Base-by-base conservation (phyloP, 169 alveolate genomes). In the Blepharisma undulans region DNA sequence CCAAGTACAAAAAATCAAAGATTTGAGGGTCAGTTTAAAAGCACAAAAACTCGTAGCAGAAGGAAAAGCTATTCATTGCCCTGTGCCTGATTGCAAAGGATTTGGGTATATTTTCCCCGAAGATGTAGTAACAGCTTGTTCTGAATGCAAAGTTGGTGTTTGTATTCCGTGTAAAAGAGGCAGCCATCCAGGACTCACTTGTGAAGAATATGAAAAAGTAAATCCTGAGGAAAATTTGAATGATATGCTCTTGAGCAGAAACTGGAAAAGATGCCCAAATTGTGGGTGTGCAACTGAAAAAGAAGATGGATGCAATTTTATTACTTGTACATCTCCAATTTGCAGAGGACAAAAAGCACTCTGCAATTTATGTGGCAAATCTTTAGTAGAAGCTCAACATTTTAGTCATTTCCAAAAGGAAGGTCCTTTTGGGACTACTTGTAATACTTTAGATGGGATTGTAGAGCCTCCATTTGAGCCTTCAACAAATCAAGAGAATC, bases 281-380 rank as follows among this genome's bases (percentile, higher is more conserved):
- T 95, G 97, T 87, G 95, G 94, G 25, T 77, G 92, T n/a, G 78
- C 90, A 21, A 92, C 91, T 21, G 95, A 91, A 84, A 95, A 91
- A 88, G 72, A 77, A 18, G 92, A 92, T 22, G 97, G 97, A 21
- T 95, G 97, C 77, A 92, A 95, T 78, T 94, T 93, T 90, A 84
- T 95, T 76, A 81, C 87, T 8, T 95, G 97, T 81, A 82, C 88
- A 12, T 89, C 93, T n/a, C 25, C 77, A 8, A 72, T 85, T 29
- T 93, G 96, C 77, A 33, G 78, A 61, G 87, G 93, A 8, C 60
- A 89, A 66, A 82, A 80, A 16, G 61, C 34, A 36, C 89, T 93
- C 84, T 93, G 96, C 88, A 88, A 92, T 66, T 21, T 93, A 5
- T 93, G 96, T 90, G 95, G 94, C 1, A 76, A 48, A 0, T 71